Conservation (phyloP, 2,329 filamentous ascomycete genomes). For the Amylocarpus encephaloides region DNA sequence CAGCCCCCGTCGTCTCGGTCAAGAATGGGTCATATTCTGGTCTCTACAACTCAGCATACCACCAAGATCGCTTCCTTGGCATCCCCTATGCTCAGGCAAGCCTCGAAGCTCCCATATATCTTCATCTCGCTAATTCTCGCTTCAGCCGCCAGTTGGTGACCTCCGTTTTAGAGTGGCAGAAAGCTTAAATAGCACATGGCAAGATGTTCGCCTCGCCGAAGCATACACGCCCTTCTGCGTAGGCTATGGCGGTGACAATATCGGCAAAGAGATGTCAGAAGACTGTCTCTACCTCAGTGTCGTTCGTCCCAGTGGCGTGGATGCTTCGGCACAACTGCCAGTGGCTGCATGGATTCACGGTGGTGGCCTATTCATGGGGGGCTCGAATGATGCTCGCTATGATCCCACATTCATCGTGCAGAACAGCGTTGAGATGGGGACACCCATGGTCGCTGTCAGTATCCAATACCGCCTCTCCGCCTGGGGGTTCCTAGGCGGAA, state of each 20-base stretch:
- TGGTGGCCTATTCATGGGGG: conserved; percentile 37
- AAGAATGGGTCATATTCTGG: conserved; percentile 24
- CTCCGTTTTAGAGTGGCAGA: conserved; percentile 20
- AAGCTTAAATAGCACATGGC: conserved; percentile 21
- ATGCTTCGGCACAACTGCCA: conserved; percentile 33
- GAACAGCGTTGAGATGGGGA: conserved; percentile 36
- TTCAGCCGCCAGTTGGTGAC: conserved; percentile 20
- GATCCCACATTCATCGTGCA: conserved; percentile 25
- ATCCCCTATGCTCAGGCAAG: conserved; percentile 22
- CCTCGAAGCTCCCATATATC: background rate
- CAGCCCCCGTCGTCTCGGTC: conserved; percentile 14
- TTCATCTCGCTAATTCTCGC: background rate
- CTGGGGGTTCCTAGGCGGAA: conserved; percentile 41
- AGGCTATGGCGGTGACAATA: conserved; percentile 23
- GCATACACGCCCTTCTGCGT: conserved; percentile 20
- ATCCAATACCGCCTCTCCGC: conserved; percentile 41
- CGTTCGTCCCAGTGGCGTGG: conserved; percentile 41
- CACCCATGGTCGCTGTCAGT: conserved; percentile 40
- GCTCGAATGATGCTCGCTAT: conserved; percentile 16
- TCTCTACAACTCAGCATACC: conserved; percentile 15
- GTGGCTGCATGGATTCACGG: conserved; percentile 51
- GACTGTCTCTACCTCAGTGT: conserved; percentile 52
- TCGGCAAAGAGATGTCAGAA: conserved; percentile 31
- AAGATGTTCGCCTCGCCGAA: conserved; percentile 9
- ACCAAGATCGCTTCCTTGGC: conserved; percentile 26